Conservation (phyloP, 495 filamentous ascomycete genomes). For the Trypethelium eluteriae region DNA sequence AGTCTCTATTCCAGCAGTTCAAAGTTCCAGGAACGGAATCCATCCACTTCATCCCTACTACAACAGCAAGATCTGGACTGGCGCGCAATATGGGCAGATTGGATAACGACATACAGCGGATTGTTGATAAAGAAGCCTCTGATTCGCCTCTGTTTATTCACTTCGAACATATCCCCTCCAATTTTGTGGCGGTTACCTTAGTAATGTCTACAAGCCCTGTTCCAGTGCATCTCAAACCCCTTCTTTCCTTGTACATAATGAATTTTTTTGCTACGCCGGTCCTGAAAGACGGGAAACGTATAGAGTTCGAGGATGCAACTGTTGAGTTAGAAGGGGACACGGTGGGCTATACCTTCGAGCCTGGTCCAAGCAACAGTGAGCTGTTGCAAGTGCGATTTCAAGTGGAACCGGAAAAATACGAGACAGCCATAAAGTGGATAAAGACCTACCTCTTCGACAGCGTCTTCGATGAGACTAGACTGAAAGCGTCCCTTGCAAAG, state of each 20-base stretch:
- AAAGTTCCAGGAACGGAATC: constrained; percentile 74
- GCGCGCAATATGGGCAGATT: constrained; percentile 61
- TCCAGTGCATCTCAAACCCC: constrained; percentile 65
- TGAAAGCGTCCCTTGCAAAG: constrained; percentile 77
- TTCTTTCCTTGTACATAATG: constrained; percentile 74
- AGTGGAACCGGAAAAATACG: constrained; percentile 82
- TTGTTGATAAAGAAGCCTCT: constrained; percentile 61
- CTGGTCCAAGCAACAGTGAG: constrained; percentile 65
- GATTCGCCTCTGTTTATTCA: constrained; percentile 82
- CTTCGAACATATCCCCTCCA: constrained; percentile 85
- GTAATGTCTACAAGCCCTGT: constrained; percentile 69
- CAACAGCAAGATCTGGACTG: constrained; percentile 74
- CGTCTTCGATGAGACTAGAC: constrained; percentile 71
- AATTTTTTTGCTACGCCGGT: constrained; percentile 94
- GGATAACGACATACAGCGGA: constrained; percentile 63
- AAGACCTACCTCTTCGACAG: constrained; percentile 77
- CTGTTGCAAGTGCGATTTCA: constrained; percentile 73
- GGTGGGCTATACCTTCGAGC: constrained; percentile 65
- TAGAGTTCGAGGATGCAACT: constrained; percentile 88
- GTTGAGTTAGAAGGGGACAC: constrained; percentile 86
- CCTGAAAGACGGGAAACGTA: constrained; percentile 60
- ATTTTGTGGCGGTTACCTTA: constrained; percentile 76
- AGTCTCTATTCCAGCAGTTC: constrained; percentile 69
- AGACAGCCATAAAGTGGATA: constrained; percentile 74
- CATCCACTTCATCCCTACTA: constrained; percentile 87